A percentile compares a stretch with the other conserved stretches of the same genome.
Evolutionary conservation across 2,329 filamentous ascomycete genomes (phyloP).

Genomic region (Calonectria ilicicola): DNA sequence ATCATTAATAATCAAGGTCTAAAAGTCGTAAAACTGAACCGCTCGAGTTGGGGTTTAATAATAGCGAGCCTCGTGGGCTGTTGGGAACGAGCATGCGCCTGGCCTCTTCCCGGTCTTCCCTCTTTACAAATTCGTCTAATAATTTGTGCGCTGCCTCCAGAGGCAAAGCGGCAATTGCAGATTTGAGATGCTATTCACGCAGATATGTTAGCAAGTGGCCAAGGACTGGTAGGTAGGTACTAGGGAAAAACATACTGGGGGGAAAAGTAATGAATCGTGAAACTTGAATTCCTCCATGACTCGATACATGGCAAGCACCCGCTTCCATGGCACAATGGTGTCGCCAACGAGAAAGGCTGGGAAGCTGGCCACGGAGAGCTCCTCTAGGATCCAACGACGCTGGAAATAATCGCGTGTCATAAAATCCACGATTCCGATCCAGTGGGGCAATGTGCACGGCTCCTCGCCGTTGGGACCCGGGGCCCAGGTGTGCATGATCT

Average conservation of each 20-base stretch:
- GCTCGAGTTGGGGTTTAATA: not conserved
- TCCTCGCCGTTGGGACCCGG: slow-evolving; percentile 34
- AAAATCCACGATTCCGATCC: slow-evolving; percentile 43
- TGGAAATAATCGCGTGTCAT: slow-evolving; percentile 48
- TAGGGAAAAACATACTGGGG: slow-evolving; percentile 17
- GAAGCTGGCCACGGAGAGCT: slow-evolving; percentile 49
- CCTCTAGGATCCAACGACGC: slow-evolving; percentile 52
- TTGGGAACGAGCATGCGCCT: not conserved
- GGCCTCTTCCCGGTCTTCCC: slow-evolving; percentile 28
- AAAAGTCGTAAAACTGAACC: not conserved
- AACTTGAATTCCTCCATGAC: slow-evolving; percentile 51
- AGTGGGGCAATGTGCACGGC: slow-evolving; percentile 38
- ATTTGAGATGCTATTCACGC: slow-evolving; percentile 1
- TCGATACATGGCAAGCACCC: slow-evolving; percentile 49
- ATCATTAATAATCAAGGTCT: not conserved
- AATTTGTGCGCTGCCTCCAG: slow-evolving; percentile 32
- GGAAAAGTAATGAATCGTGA: slow-evolving; percentile 46
- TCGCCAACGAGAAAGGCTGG: slow-evolving; percentile 49
- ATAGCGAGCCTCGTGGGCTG: not conserved
- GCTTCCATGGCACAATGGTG: slow-evolving; percentile 51
- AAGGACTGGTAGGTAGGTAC: too few species aligned
- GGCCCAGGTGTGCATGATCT: slow-evolving; percentile 40
- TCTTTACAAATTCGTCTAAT: slow-evolving; percentile 33
- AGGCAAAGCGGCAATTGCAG: slow-evolving; percentile 26
- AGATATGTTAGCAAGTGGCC: not conserved